phyloP scores from a whole-genome alignment of 805 yeast genomes.

The Starmerella khaoyaiensis region DNA sequence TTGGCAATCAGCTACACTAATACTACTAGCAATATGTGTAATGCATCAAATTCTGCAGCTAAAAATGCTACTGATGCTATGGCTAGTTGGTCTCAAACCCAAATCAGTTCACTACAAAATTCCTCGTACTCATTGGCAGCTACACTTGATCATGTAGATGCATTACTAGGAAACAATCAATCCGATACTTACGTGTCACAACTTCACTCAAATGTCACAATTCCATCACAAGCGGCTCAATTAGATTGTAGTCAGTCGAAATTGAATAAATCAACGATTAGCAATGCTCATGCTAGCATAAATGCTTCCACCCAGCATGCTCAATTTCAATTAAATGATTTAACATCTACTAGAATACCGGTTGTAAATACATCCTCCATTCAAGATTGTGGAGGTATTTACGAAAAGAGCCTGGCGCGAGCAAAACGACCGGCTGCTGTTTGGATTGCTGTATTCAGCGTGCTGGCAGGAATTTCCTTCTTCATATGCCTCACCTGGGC shows the following conservation, averaged over 20 bases:
- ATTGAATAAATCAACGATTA: background rate
- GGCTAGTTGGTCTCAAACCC: background rate
- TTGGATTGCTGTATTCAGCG: conserved; percentile 6
- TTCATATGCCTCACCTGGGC: too few relatives aligned
- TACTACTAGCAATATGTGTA: background rate
- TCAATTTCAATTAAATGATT: background rate
- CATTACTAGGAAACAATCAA: background rate
- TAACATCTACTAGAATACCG: background rate
- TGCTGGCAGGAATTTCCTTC: background rate
- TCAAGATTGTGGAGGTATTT: background rate
- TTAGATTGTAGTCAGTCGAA: background rate
- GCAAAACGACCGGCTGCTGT: background rate
- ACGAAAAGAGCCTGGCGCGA: background rate
- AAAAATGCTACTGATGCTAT: background rate
- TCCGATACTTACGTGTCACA: too few relatives aligned
- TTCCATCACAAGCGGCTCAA: background rate
- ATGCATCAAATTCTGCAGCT: background rate
- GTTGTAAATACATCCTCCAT: background rate
- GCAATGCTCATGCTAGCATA: background rate
- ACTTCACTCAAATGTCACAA: background rate
- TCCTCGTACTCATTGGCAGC: background rate
- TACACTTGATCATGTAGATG: background rate
- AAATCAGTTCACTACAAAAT: background rate
- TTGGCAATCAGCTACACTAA: background rate
- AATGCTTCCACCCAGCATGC: background rate